Evolutionary conservation across 352 stramenopile species (phyloP).

Genomic region (Globisporangium alternatum): DNA sequence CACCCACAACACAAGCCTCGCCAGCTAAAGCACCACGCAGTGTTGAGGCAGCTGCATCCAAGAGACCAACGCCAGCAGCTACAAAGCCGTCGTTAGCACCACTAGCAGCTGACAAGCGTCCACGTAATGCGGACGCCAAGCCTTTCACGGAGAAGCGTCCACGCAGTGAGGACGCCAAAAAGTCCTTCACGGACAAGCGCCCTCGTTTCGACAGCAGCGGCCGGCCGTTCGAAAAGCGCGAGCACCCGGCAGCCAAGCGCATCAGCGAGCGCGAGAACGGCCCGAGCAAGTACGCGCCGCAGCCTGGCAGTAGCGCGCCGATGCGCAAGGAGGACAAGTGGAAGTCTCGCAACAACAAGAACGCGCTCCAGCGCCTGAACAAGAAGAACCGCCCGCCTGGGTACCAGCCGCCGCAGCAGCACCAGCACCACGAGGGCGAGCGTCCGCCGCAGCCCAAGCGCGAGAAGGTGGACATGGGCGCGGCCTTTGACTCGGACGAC

Average conservation of each 20-base stretch:
- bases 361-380: conserved; percentile 18
- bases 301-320: conserved; percentile 12
- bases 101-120: conserved; percentile 5
- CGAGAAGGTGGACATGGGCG: conserved; percentile 74
- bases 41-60: background rate
- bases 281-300: conserved; percentile 13
- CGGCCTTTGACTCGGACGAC: conserved; percentile 68
- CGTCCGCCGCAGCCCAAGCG: conserved; percentile 7
- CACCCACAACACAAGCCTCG: background rate
- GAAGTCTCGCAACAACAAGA: conserved; percentile 18
- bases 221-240: conserved; percentile 8
- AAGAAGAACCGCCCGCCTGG: conserved; percentile 14
- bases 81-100: background rate
- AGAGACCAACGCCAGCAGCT: background rate
- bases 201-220: conserved; percentile 6
- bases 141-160: conserved; percentile 5
- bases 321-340: conserved; percentile 26
- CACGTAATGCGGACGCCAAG: conserved; percentile 7
- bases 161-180: conserved; percentile 3
- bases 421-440: conserved; percentile 8
- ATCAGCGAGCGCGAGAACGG: conserved; percentile 14
- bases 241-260: conserved; percentile 14
- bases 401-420: background rate
- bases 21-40: conserved; percentile 2
- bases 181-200: conserved; percentile 13